Percentiles rank a stretch among this genome's conserved stretches.
These are phyloP conservation scores for Sporothrix humicola DNA, from an alignment of 2,329 filamentous ascomycete genomes.

Conservation along the genomic window DNA sequence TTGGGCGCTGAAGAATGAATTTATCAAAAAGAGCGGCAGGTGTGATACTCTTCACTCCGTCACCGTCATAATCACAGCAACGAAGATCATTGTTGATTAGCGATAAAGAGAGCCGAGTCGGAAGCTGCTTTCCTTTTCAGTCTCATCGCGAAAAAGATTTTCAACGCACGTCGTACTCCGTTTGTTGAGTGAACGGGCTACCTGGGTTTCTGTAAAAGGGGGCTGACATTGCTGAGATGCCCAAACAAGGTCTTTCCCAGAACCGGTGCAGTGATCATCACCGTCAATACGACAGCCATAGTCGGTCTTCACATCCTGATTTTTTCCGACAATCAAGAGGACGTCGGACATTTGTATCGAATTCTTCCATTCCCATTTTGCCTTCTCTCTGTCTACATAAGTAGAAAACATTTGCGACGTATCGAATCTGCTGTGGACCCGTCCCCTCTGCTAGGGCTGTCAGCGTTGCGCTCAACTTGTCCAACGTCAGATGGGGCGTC, in stretches of 20 bases:
- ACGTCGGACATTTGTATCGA: background rate
- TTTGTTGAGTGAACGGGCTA: background rate
- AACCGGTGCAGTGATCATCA: background rate
- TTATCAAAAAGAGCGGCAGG: background rate
- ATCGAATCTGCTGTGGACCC: too few relatives aligned
- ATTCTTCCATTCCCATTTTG: background rate
- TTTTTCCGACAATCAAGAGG: background rate
- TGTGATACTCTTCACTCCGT: background rate
- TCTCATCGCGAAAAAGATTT: too few relatives aligned
- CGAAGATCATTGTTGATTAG: slow-evolving; percentile 1
- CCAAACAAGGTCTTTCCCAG: background rate
- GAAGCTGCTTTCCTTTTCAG: too few relatives aligned
- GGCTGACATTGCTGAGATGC: slow-evolving; percentile 4
- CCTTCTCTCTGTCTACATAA: background rate
- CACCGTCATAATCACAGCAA: background rate
- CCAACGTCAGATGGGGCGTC: slow-evolving; percentile 18
- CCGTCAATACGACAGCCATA: background rate
- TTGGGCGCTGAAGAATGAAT: too few relatives aligned
- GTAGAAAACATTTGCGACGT: background rate
- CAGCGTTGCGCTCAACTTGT: slow-evolving; percentile 19
- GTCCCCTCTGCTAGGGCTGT: background rate
- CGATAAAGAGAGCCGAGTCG: background rate
- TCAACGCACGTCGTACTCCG: background rate
- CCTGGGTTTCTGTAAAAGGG: background rate
- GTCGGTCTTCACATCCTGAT: background rate